A percentile compares a stretch with the other conserved stretches of the same genome.
Evolutionary conservation across 768 basidiomycete species (phyloP).

Genomic region (Suillus alpinus): DNA sequence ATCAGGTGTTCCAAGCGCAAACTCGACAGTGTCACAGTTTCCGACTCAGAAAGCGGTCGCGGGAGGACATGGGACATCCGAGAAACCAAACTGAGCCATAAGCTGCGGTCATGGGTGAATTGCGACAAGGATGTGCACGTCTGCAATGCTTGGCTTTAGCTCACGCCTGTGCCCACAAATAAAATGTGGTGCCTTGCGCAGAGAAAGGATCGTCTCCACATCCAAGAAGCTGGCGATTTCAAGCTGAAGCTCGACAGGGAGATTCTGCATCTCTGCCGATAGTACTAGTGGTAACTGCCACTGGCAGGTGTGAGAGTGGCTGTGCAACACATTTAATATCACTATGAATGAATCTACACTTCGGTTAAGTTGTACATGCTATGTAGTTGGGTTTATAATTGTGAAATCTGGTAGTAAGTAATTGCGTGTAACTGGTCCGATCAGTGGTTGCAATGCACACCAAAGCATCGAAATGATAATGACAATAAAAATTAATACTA

Average conservation of each 20-base stretch:
- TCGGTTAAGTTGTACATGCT: neutral
- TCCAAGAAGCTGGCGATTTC: slow-evolving; percentile 14
- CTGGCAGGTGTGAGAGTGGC: neutral
- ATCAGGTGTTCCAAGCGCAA: slow-evolving; percentile 15
- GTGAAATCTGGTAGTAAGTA: neutral
- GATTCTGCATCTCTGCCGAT: neutral
- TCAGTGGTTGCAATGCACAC: neutral
- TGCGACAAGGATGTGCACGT: slow-evolving; percentile 21
- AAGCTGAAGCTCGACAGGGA: slow-evolving; percentile 19
- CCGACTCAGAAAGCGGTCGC: slow-evolving; percentile 13
- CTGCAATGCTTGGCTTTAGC: slow-evolving; percentile 8
- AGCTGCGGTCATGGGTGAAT: slow-evolving; percentile 14
- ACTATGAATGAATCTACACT: neutral
- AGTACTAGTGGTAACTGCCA: neutral
- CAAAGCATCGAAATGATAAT: neutral
- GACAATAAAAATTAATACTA: neutral
- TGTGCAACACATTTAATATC: neutral
- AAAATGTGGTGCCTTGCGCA: slow-evolving; percentile 14
- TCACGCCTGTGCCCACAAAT: neutral
- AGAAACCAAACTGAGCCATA: slow-evolving; percentile 19
- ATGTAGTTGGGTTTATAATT: neutral
- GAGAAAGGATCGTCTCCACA: slow-evolving; percentile 14
- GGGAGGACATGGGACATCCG: slow-evolving; percentile 13
- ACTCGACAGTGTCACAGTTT: slow-evolving; percentile 10
- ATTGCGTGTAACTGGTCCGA: neutral